These are phyloP conservation scores for Casuarina equisetifolia DNA, from an alignment of 306 rosid genomes.

Conservation along the genomic window DNA sequence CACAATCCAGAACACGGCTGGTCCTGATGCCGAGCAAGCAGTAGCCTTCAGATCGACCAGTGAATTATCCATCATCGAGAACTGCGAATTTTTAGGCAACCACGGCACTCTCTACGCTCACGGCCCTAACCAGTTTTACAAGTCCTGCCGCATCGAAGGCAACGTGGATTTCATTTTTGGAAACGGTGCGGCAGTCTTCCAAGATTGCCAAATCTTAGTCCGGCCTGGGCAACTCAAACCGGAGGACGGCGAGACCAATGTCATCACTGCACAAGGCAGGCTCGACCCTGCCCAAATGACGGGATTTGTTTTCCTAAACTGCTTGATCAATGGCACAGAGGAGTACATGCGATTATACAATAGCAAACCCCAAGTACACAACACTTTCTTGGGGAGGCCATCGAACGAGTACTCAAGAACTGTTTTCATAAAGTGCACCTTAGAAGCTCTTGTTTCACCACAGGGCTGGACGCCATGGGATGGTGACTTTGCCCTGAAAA, in stretches of 20 bases:
- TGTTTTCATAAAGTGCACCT: slow-evolving; percentile 45
- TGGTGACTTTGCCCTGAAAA: slow-evolving; percentile 58
- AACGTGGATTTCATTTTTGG: slow-evolving; percentile 93
- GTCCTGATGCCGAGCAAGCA: slow-evolving; percentile 88
- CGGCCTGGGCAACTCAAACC: slow-evolving; percentile 61
- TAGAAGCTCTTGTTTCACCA: slow-evolving; percentile 51
- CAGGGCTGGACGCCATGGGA: slow-evolving; percentile 82
- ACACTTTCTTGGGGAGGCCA: slow-evolving; percentile 88
- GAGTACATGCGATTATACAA: slow-evolving; percentile 60
- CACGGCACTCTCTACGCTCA: slow-evolving; percentile 94
- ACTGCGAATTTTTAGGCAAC: slow-evolving; percentile 73
- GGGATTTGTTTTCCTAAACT: slow-evolving; percentile 73
- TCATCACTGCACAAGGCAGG: slow-evolving; percentile 78
- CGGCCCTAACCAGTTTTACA: slow-evolving; percentile 77
- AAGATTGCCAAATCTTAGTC: slow-evolving; percentile 58
- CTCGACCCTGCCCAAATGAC: slow-evolving; percentile 79
- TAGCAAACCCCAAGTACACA: slow-evolving; percentile 70
- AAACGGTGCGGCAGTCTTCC: slow-evolving; percentile 70
- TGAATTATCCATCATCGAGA: slow-evolving; percentile 61
- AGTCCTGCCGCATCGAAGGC: slow-evolving; percentile 66
- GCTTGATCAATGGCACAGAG: slow-evolving; percentile 68
- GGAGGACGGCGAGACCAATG: slow-evolving; percentile 63
- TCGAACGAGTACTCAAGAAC: slow-evolving; percentile 88
- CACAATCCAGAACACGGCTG: slow-evolving; percentile 78
- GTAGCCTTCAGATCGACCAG: slow-evolving; percentile 90